Base-by-base conservation (phyloP, 495 filamentous ascomycete genomes). In the Penicillium canariense region DNA sequence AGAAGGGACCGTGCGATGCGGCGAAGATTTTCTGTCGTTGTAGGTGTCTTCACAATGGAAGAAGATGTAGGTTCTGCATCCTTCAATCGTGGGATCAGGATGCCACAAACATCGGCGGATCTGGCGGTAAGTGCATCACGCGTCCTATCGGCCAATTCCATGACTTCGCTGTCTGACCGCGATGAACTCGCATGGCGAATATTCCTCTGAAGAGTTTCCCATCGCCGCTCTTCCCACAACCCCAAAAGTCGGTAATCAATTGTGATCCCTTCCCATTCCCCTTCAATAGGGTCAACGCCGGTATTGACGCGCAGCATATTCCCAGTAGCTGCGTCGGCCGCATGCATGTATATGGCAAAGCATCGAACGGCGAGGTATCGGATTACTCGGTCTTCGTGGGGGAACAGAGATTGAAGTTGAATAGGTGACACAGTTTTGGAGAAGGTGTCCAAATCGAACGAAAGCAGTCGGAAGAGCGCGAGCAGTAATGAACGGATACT, bases 171-270 rank as follows among this genome's bases (percentile, higher is more conserved):
- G 22, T 60, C 58, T 12, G 65, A 56, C 26, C 67, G 55, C 35
- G 46, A 58, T 26, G 56, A 59, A 28, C 68, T 64, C 20, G 49
- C 17, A 34, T 55, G 44, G 35, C 53, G 39, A 7, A 69, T 43
- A 50, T 63, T 54, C 56, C 63, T 59, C 50, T 63, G 62, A 5
- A 79, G 59, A 12, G 51, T 47, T 18, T 62, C 60, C 76, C 61
- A 80, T 65, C 71, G 71, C 55, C 66, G 67, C 59, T 90, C 84
- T 68, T 96, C 91, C 78, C 91, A 88, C 39, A 97, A 67, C 34
- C 83, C 83, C 40, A 97, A 75, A 67, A 96, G 93, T 25, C 84
- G 81, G 73, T 93, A 97, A 67, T 97, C 91, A 36, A 95, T 85
- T 35, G 66, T 65, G 49, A 77, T 81, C 18, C 85, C 90, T 67